Evolutionary conservation across 768 basidiomycete genomes (phyloP), one percentile per base, ranked within the genome.

Genomic region (Leucosporidium yakuticum): DNA sequence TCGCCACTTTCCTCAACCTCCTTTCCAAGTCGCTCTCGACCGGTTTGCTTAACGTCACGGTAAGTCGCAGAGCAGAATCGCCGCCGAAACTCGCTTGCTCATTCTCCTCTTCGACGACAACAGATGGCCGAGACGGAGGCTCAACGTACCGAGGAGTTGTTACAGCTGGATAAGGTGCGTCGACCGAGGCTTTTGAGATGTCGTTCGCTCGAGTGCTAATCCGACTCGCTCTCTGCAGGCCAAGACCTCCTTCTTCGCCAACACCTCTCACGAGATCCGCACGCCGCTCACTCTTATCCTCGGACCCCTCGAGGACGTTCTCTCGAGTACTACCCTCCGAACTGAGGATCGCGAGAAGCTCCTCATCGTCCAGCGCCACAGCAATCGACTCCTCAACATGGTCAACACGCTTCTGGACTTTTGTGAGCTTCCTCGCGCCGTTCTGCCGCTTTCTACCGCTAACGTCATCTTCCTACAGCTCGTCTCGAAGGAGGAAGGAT

Each of bases 221-320:
- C 14, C 8, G 3, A 8, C 8, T 44, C 39, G 39, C 14, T 7
- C 11, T 15, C 39, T 8, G 2, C 17, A 44, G 4, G 67, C 70
- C 12, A 74, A 74, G 67, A 62, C 62, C 9, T 49, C 29, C 39
- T 72, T 72, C 70, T 68, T 68, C 67, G 58, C 48, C 34, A 56
- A 39, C 32, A 56, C 64, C 20, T 61, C 60, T 8, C 73, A 71
- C 62, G 73, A 74, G 59, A 47, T 71, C 6, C 51, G 73, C 4
- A 68, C 69, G 7, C 72, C 73, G 1, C 54, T 68, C n/a, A 65
- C 66, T 4, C 60, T 74, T 27, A 70, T 74, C 48, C 58, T 69
- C 17, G 67, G 64, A 4, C 73, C 73, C 19, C 63, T 74, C 34
- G 67, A 60, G 21, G 69, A 74, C 36, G 15, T 70, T 6, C 59